These are phyloP conservation scores for Ceratocystis papillata DNA, from an alignment of 2,329 filamentous ascomycete genomes.

Conservation along the genomic window DNA sequence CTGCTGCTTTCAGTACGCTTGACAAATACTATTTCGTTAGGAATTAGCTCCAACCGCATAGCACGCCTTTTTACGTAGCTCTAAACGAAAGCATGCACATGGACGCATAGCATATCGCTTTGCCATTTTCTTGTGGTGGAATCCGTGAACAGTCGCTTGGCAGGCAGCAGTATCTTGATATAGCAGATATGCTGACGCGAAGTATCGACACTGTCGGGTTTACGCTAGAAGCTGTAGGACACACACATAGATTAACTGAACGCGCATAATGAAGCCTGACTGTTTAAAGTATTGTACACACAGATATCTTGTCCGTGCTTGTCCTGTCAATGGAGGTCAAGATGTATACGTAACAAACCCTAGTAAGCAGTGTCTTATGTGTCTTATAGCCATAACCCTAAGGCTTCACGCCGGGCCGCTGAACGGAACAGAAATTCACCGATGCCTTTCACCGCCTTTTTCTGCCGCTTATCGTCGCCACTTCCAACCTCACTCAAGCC, in stretches of 20 bases:
- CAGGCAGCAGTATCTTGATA: neutral
- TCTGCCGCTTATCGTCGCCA: conserved; percentile 8
- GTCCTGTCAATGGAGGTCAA: too few species aligned
- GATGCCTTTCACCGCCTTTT: conserved; percentile 13
- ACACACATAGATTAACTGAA: too few species aligned
- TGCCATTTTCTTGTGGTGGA: neutral
- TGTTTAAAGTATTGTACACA: too few species aligned
- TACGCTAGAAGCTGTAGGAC: too few species aligned
- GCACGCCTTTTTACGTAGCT: neutral
- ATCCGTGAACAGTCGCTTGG: neutral
- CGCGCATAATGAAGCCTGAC: too few species aligned
- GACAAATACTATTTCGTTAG: neutral
- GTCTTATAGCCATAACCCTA: neutral
- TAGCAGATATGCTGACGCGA: neutral
- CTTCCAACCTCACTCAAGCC: neutral
- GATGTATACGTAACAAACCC: neutral
- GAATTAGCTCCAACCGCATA: neutral
- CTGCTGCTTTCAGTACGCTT: neutral
- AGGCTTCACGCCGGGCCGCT: too few species aligned
- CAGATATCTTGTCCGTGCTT: too few species aligned
- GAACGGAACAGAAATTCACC: neutral
- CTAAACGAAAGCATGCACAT: neutral
- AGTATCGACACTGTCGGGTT: too few species aligned
- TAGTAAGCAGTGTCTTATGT: neutral
- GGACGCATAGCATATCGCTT: neutral